Conservation (phyloP, 441 rosid genomes). For the Jatropha multifida region DNA sequence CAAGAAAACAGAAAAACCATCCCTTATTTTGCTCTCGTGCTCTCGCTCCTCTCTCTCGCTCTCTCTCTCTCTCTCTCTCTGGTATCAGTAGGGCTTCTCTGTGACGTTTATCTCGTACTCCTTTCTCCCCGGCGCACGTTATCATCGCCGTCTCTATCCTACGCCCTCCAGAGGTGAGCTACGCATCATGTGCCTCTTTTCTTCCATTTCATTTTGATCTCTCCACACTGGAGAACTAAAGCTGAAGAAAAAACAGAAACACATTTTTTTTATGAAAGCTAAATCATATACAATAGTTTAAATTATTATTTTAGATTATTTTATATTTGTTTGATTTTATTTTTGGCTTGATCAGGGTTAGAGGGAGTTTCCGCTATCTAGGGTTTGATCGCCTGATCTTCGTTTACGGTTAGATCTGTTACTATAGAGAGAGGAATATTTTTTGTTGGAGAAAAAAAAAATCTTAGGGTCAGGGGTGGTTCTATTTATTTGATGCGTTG, state of each 20-base stretch:
- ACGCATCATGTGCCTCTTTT: background rate
- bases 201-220: background rate
- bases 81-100: slow-evolving; percentile 24
- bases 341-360: slow-evolving; percentile 25
- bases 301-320: background rate
- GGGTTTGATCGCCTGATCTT: slow-evolving; percentile 23
- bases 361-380: slow-evolving; percentile 17
- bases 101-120: slow-evolving; percentile 20
- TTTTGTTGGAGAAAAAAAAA: slow-evolving; percentile 12
- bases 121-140: slow-evolving; percentile 37
- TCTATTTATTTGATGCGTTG: slow-evolving; percentile 50
- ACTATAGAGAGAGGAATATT: slow-evolving; percentile 5
- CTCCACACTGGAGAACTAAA: background rate
- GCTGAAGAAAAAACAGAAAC: background rate
- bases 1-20: background rate
- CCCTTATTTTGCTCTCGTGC: background rate
- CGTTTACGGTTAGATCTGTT: slow-evolving; percentile 34
- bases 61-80: slow-evolving; percentile 15
- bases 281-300: background rate
- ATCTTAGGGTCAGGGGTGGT: slow-evolving; percentile 33
- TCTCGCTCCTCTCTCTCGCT: background rate
- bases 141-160: slow-evolving; percentile 26
- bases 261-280: background rate
- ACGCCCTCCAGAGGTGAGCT: slow-evolving; percentile 36
- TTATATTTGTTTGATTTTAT: slow-evolving; percentile 14